Evolutionary conservation across 495 filamentous ascomycete species (phyloP).

Genomic region (Thozetella sp.): DNA sequence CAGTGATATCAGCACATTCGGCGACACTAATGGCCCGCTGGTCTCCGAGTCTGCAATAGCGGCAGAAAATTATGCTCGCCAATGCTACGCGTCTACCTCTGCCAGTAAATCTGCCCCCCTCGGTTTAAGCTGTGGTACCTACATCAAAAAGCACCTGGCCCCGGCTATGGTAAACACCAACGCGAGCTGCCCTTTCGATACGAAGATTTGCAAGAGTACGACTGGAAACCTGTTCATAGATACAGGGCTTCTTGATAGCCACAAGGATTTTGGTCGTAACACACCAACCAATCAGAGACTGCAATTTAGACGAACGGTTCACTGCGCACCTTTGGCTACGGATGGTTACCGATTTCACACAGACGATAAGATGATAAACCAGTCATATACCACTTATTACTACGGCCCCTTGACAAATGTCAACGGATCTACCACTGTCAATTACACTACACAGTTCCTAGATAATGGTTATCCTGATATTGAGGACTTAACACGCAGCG

Average conservation of each 20-base stretch:
- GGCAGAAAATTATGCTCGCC: constrained; percentile 14
- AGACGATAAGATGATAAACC: not conserved
- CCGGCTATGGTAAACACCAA: not conserved
- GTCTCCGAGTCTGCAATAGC: not conserved
- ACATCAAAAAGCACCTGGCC: constrained; percentile 2
- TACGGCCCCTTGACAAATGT: constrained; percentile 2
- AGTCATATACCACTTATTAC: constrained; percentile 3
- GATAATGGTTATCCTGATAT: not conserved
- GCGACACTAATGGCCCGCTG: not conserved
- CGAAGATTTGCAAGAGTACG: constrained; percentile 7
- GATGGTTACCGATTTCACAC: not conserved
- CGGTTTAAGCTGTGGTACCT: constrained; percentile 3
- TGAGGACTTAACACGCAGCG: not conserved
- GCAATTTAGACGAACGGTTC: constrained; percentile 5
- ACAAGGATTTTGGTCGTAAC: constrained; percentile 16
- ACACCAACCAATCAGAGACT: constrained; percentile 3
- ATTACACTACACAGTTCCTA: constrained; percentile 2
- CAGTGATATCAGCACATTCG: not conserved
- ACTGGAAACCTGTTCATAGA: constrained; percentile 12
- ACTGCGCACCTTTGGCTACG: constrained; percentile 14
- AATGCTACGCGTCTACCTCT: constrained; percentile 9
- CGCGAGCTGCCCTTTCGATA: constrained; percentile 14
- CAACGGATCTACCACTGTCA: not conserved
- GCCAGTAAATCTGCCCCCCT: too few species aligned
- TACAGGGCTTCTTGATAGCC: constrained; percentile 16